Evolutionary conservation across 2,329 filamentous ascomycete species (phyloP), one percentile per base, ranked within the genome.

Genomic region (Fusarium concolor): DNA sequence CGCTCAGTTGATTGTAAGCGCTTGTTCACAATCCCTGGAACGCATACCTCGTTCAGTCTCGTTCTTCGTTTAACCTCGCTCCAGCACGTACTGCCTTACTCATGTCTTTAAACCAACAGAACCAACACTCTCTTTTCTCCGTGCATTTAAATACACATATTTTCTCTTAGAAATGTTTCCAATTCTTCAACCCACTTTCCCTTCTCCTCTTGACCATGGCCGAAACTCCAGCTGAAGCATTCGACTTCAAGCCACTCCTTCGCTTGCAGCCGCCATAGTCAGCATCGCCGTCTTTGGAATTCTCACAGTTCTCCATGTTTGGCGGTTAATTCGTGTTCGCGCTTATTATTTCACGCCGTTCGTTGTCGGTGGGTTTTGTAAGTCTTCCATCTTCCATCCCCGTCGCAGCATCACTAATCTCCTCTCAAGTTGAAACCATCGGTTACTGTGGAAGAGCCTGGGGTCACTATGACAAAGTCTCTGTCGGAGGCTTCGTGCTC

Each of bases 391-490:
- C 12, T 9, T 18, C 6, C 10, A 3, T 0, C 1, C 3, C 4
- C 3, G 17, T 1, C 10, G 14, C 8, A n/a, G 14, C 8, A n/a
- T 10, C 3, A 14, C 46, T 62, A 31, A 62, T 5, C 1, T 2
- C 15, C 22, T 6, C 2, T 24, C 2, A 2, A 62, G 59, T 62
- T 3, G 56, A 62, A 10, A 62, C 56, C 2, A 4, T 62, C 2
- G 56, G 59, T 26, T 62, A 62, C 20, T 26, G 22, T 18, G 56
- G 59, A 18, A 62, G 59, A 62, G 37, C 55, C 37, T 62, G 59
- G 59, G 2, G 59, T 11, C 59, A 62, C 14, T 62, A 46, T 44
- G 59, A 62, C 22, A 62, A 37, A 20, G 1, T 37, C 7, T 41
- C 38, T 0, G 22, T 62, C 2, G 59, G 56, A 5, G 59, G 41